Conservation (phyloP, 768 basidiomycete genomes). For the Phylloporus sp. region DNA sequence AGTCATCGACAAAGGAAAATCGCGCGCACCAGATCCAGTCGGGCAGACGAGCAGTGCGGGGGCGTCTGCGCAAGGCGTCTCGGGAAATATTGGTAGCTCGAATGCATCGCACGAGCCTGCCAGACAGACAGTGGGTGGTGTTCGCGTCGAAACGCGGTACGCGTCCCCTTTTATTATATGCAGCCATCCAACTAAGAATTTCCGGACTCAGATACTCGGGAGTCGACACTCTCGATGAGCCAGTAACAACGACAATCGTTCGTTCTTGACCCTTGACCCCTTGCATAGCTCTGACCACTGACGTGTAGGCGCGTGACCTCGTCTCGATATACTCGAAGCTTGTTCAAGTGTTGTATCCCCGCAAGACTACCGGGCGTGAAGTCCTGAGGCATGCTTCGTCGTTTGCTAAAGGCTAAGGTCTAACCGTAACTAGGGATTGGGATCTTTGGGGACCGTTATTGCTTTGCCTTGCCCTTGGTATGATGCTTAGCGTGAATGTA, state of each 20-base stretch:
- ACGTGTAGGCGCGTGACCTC: slow-evolving; percentile 73
- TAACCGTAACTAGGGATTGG: slow-evolving; percentile 69
- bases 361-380: slow-evolving; percentile 67
- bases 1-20: slow-evolving; percentile 62
- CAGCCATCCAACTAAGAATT: background rate
- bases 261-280: slow-evolving; percentile 27
- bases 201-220: slow-evolving; percentile 56
- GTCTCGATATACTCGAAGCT: slow-evolving; percentile 89
- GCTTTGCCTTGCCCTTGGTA: slow-evolving; percentile 71
- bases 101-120: slow-evolving; percentile 38
- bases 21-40: slow-evolving; percentile 52
- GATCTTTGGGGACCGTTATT: slow-evolving; percentile 96
- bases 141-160: slow-evolving; percentile 85
- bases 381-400: slow-evolving; percentile 57
- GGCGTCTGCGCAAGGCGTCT: slow-evolving; percentile 39
- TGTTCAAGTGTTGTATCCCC: slow-evolving; percentile 89
- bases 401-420: background rate
- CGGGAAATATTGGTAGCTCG: slow-evolving; percentile 68
- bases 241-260: slow-evolving; percentile 84
- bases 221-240: slow-evolving; percentile 87
- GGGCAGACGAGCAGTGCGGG: slow-evolving; percentile 36
- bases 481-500: slow-evolving; percentile 84
- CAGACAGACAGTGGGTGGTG: slow-evolving; percentile 73
- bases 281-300: slow-evolving; percentile 6
- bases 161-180: slow-evolving; percentile 16